Conservation (phyloP, 2,329 filamentous ascomycete species). For the Aspergillus arachidicola region DNA sequence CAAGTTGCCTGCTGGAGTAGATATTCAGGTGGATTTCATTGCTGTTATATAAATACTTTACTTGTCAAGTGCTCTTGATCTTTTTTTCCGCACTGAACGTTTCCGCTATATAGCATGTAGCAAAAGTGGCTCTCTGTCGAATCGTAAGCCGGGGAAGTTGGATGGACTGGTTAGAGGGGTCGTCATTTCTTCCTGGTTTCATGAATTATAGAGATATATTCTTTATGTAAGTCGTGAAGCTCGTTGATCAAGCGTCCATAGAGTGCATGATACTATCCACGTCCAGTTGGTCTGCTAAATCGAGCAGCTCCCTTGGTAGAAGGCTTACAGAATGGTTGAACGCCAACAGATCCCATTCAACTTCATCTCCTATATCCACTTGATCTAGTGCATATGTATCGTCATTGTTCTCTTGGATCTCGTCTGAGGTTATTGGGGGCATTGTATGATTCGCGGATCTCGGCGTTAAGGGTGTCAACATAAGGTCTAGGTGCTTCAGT, state of each 20-base stretch:
- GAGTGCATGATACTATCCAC: not conserved
- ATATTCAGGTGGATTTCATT: conserved; percentile 18
- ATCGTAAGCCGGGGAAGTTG: not conserved
- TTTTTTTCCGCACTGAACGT: not conserved
- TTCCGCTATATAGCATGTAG: not conserved
- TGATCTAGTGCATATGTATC: not conserved
- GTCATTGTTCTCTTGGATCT: not conserved
- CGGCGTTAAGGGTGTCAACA: conserved; percentile 38
- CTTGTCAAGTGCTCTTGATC: not conserved
- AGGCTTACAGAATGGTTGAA: conserved; percentile 28
- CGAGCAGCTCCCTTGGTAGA: conserved; percentile 26
- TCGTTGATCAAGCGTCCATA: not conserved
- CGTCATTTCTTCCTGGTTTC: not conserved
- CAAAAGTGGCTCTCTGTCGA: no score
- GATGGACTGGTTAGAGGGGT: not conserved
- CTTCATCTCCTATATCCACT: conserved; percentile 16
- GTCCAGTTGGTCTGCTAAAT: conserved; percentile 30
- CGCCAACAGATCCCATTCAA: conserved; percentile 29
- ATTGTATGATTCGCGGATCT: conserved; percentile 12
- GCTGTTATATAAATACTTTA: conserved; percentile 4
- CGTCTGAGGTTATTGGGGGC: not conserved
- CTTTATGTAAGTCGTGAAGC: not conserved
- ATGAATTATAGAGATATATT: not conserved
- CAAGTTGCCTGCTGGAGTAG: conserved; percentile 14
- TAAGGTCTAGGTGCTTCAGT: conserved; percentile 17